A percentile compares a stretch with the other conserved stretches of the same genome.
phyloP scores from a whole-genome alignment of 768 basidiomycete species.

The Pholiota conissans region DNA sequence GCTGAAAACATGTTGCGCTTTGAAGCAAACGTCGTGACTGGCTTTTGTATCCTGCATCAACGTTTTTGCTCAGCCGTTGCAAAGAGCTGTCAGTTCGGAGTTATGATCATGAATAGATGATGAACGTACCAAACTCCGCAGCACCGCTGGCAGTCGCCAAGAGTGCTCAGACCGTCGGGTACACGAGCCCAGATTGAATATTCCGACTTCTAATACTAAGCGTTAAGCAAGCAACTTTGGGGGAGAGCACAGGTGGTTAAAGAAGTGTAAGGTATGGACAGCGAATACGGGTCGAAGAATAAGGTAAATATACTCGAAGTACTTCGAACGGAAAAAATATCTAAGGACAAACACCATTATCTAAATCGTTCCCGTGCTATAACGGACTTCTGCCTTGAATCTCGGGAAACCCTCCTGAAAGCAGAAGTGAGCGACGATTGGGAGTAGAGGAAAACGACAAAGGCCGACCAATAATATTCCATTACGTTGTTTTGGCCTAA shows the following conservation, averaged over 20 bases:
- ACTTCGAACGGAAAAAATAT: constrained; percentile 3
- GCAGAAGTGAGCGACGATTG: constrained; percentile 4
- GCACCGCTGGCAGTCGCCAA: neutral
- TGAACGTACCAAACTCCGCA: neutral
- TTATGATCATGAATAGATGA: neutral
- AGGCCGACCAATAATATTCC: constrained; percentile 87
- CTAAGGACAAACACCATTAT: constrained; percentile 27
- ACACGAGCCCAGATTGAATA: neutral
- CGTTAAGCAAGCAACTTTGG: no score
- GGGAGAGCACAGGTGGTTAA: neutral
- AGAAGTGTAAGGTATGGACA: neutral
- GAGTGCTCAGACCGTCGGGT: neutral
- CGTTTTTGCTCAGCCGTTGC: neutral
- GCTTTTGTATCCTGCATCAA: neutral
- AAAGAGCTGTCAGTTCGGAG: neutral
- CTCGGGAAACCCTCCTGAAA: constrained; percentile 76
- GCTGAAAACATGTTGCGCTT: neutral
- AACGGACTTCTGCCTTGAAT: constrained; percentile 73
- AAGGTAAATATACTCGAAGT: constrained; percentile 4
- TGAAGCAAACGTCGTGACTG: neutral
- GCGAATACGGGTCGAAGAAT: constrained; percentile 4
- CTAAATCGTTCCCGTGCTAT: constrained; percentile 72
- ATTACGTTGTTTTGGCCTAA: constrained; percentile 91
- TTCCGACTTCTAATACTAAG: neutral
- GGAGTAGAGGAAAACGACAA: neutral